phyloP scores from a whole-genome alignment of 345 rosid species.

The Lepidium sativum region DNA sequence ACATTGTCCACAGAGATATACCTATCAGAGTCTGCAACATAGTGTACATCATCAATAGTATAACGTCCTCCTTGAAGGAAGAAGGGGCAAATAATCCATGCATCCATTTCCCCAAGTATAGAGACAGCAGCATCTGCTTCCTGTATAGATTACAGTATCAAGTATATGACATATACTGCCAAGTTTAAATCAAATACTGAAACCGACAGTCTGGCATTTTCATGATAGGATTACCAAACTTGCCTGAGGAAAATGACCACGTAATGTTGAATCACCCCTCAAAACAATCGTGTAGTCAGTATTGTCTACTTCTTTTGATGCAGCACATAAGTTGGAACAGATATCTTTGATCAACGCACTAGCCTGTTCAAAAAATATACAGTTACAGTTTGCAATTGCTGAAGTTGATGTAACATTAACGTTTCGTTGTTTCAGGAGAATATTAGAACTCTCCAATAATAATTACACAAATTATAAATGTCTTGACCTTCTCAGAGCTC shows the following conservation, averaged over 20 bases:
- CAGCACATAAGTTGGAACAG: constrained; percentile 56
- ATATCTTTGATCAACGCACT: constrained; percentile 58
- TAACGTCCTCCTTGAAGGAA: constrained; percentile 98
- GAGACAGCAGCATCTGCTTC: constrained; percentile 91
- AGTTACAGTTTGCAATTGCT: constrained; percentile 10
- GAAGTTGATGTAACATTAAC: background rate
- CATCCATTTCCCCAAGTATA: constrained; percentile 81
- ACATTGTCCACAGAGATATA: constrained; percentile 22
- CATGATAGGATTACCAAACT: constrained; percentile 13
- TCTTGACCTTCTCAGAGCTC: constrained; percentile 75
- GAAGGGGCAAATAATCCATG: constrained; percentile 95
- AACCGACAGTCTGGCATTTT: constrained; percentile 2
- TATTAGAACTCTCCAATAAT: background rate
- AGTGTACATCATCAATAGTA: constrained; percentile 78
- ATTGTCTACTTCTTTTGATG: constrained; percentile 52
- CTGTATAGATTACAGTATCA: constrained; percentile 32
- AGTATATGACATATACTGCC: background rate
- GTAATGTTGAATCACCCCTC: constrained; percentile 94
- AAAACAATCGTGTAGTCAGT: constrained; percentile 69
- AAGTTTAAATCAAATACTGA: background rate
- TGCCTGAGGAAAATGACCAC: constrained; percentile 98
- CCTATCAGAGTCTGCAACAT: constrained; percentile 87
- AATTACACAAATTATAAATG: background rate
- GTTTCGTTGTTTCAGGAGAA: background rate
- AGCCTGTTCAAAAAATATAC: constrained; percentile 48